Evolutionary conservation across 2,329 filamentous ascomycete species (phyloP).

Genomic region (Colletotrichum graminicola): DNA sequence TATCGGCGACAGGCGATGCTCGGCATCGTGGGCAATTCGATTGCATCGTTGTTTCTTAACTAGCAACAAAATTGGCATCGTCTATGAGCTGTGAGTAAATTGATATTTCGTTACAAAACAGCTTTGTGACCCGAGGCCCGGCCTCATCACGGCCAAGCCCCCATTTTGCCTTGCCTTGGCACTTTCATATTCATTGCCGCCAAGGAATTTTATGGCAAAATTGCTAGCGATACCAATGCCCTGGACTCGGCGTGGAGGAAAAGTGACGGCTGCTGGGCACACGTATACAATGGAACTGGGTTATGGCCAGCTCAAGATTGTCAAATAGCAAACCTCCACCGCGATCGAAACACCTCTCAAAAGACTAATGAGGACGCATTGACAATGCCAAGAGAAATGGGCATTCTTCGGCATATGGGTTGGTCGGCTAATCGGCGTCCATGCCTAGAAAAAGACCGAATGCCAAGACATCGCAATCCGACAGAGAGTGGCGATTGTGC

Average conservation of each 20-base stretch:
- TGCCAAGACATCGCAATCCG: constrained; percentile 31
- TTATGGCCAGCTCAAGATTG: constrained; percentile 24
- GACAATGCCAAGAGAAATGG: constrained; percentile 15
- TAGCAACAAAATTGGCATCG: no score
- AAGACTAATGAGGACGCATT: neutral
- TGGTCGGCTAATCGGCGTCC: constrained; percentile 12
- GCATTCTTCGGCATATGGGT: neutral
- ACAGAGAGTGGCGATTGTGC: constrained; percentile 8
- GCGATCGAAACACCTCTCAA: constrained; percentile 15
- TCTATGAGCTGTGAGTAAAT: no score
- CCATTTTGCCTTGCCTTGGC: neutral
- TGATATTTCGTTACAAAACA: no score
- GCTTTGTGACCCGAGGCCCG: no score
- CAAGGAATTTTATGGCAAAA: neutral
- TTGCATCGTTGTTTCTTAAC: no score
- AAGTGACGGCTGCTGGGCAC: neutral
- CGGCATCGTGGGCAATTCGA: no score
- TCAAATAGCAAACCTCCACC: constrained; percentile 17
- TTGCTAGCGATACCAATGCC: neutral
- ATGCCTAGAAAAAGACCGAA: neutral
- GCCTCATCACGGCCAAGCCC: no score
- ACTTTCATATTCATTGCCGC: neutral
- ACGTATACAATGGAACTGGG: neutral
- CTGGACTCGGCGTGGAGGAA: neutral
- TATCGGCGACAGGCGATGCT: no score